Evolutionary conservation across 2,329 filamentous ascomycete species (phyloP).

Genomic region (Xylaria sp.): DNA sequence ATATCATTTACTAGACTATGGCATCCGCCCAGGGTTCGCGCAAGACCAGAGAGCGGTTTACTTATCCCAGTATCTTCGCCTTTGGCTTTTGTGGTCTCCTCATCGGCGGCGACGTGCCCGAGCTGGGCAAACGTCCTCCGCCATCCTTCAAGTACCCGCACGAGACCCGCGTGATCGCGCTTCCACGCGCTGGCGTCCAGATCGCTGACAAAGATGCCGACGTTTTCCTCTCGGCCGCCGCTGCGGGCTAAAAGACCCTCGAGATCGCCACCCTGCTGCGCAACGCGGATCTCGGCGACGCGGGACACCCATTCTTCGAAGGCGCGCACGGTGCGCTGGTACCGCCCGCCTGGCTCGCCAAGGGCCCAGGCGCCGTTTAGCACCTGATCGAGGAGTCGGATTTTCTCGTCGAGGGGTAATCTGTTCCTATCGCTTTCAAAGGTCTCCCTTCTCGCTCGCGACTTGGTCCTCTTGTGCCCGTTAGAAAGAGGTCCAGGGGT

Average conservation of each 20-base stretch:
- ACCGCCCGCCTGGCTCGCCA: constrained; percentile 61
- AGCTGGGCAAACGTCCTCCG: constrained; percentile 54
- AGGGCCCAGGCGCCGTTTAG: constrained; percentile 63
- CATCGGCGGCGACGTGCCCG: constrained; percentile 34
- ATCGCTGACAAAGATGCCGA: constrained; percentile 58
- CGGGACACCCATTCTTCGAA: constrained; percentile 66
- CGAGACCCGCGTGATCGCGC: constrained; percentile 59
- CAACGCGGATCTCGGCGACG: constrained; percentile 54
- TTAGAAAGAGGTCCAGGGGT: constrained; percentile 32
- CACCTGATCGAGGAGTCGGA: constrained; percentile 63
- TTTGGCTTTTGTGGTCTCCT: not conserved
- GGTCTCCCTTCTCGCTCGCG: not conserved
- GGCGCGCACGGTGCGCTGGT: constrained; percentile 57
- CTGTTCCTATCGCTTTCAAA: not conserved
- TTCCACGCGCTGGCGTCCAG: constrained; percentile 62
- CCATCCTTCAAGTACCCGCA: constrained; percentile 62
- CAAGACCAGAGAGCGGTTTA: constrained; percentile 34
- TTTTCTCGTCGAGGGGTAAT: constrained; percentile 55
- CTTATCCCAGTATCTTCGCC: not conserved
- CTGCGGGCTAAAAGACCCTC: constrained; percentile 45
- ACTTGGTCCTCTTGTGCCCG: constrained; percentile 21
- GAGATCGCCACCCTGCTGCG: constrained; percentile 47
- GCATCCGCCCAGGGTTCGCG: constrained; percentile 34
- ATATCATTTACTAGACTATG: constrained; percentile 60
- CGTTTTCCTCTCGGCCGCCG: constrained; percentile 41